These are phyloP conservation scores for Jamesozyma lodderae DNA, from an alignment of 805 yeast genomes.

Conservation along the genomic window DNA sequence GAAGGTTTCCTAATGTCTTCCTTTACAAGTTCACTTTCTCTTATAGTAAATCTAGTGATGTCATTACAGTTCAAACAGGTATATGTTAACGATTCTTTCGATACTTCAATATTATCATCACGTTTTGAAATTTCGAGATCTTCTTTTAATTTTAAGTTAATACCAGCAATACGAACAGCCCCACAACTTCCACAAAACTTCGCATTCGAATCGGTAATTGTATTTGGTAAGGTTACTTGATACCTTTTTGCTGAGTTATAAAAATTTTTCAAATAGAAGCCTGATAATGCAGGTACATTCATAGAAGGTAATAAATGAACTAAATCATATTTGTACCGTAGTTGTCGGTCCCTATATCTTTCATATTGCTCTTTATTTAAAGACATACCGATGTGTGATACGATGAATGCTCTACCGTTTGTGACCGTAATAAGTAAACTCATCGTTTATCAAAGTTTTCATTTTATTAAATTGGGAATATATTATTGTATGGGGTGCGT, in stretches of 20 bases:
- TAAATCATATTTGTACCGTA: conserved; percentile 23
- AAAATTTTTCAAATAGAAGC: conserved; percentile 26
- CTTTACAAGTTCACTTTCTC: too few relatives aligned
- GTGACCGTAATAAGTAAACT: too few relatives aligned
- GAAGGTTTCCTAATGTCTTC: too few relatives aligned
- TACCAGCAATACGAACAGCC: conserved; percentile 24
- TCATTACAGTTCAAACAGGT: conserved; percentile 26
- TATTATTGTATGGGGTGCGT: too few relatives aligned
- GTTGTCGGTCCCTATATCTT: conserved; percentile 19
- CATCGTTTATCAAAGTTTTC: background rate
- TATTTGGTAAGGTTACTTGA: conserved; percentile 19
- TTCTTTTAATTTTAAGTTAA: conserved; percentile 17
- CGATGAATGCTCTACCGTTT: too few relatives aligned
- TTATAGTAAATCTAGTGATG: conserved; percentile 8
- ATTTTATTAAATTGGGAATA: too few relatives aligned
- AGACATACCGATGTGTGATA: background rate
- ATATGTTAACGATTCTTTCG: conserved; percentile 9
- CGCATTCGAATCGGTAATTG: conserved; percentile 12
- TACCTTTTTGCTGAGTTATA: conserved; percentile 24
- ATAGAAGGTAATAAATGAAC: conserved; percentile 20
- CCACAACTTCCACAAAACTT: conserved; percentile 29
- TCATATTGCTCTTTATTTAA: conserved; percentile 22
- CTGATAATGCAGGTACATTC: conserved; percentile 19
- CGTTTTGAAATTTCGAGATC: too few relatives aligned
- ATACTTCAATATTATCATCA: too few relatives aligned